Percentiles rank a stretch among this genome's conserved stretches.
These are phyloP conservation scores for Epicoccum nigrum DNA, from an alignment of 2,329 filamentous ascomycete species.

Conservation along the genomic window DNA sequence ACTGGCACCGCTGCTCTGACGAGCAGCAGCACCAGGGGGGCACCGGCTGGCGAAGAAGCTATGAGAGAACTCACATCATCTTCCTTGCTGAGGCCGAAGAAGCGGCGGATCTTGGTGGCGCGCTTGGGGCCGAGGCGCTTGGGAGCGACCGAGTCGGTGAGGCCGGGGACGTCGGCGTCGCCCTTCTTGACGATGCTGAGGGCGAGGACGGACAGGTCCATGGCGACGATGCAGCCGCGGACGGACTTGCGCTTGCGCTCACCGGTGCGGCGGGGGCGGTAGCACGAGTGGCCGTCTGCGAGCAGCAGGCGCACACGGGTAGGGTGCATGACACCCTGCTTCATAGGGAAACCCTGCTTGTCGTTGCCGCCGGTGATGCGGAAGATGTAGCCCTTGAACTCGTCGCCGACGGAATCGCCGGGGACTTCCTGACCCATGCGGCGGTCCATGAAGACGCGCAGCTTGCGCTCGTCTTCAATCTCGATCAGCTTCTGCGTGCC, in stretches of 20 bases:
- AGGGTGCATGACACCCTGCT: slow-evolving; percentile 99
- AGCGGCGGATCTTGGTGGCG: slow-evolving; percentile 99
- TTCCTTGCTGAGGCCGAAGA: slow-evolving; percentile 99
- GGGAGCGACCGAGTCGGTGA: slow-evolving; percentile 97
- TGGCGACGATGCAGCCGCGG: slow-evolving; percentile 97
- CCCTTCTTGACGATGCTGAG: slow-evolving; percentile 98
- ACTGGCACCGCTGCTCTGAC: slow-evolving; percentile 12
- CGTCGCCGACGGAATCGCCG: slow-evolving; percentile 93
- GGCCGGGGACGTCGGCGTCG: slow-evolving; percentile 88
- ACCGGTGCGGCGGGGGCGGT: slow-evolving; percentile 94
- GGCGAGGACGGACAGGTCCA: slow-evolving; percentile 92
- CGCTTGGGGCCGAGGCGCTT: slow-evolving; percentile 99
- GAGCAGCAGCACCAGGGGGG: slow-evolving; percentile 12
- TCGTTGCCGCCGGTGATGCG: slow-evolving; percentile 99
- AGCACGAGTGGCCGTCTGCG: slow-evolving; percentile 97
- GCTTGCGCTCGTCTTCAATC: slow-evolving; percentile 98
- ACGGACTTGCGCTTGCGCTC: slow-evolving; percentile 99
- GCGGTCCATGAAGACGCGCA: slow-evolving; percentile 98
- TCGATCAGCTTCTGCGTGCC: slow-evolving; percentile 99
- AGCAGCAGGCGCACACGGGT: slow-evolving; percentile 98
- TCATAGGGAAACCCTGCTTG: slow-evolving; percentile 99
- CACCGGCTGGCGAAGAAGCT: slow-evolving; percentile 69
- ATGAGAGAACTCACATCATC: slow-evolving; percentile 89
- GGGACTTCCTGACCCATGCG: slow-evolving; percentile 93
- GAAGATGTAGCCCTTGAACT: slow-evolving; percentile 99